Conservation (phyloP, 805 yeast species). For the Candida glaebosa region DNA sequence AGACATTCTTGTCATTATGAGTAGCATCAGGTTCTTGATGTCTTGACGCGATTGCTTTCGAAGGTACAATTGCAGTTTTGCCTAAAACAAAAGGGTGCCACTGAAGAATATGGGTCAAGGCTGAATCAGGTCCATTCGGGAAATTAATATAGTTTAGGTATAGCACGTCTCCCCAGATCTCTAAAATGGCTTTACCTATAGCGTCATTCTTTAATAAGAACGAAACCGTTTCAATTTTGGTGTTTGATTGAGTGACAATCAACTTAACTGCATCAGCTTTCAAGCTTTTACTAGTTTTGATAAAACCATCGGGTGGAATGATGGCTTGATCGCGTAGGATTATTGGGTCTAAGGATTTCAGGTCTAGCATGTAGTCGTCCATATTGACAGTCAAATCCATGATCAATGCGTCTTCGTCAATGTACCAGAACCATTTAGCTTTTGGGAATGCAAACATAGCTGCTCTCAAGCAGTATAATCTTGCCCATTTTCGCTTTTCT, state of each 20-base stretch:
- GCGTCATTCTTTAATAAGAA: constrained; percentile 68
- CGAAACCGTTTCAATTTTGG: constrained; percentile 63
- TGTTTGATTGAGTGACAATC: constrained; percentile 66
- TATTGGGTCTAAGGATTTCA: constrained; percentile 58
- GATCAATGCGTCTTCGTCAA: constrained; percentile 75
- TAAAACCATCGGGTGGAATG: constrained; percentile 62
- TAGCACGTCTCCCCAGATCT: constrained; percentile 73
- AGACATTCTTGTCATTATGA: constrained; percentile 40
- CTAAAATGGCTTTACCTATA: constrained; percentile 66
- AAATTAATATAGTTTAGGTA: constrained; percentile 65
- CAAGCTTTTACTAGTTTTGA: constrained; percentile 63
- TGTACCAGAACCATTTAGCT: constrained; percentile 87
- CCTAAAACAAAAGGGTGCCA: constrained; percentile 89
- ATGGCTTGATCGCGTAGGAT: constrained; percentile 71
- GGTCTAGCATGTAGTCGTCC: constrained; percentile 54
- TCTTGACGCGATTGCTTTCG: constrained; percentile 33
- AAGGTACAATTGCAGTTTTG: constrained; percentile 68
- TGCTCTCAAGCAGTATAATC: constrained; percentile 63
- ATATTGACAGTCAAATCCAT: constrained; percentile 68
- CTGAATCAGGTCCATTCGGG: constrained; percentile 57
- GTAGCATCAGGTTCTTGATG: constrained; percentile 23
- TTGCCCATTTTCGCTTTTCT: constrained; percentile 58
- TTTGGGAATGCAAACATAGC: constrained; percentile 94
- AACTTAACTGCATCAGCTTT: constrained; percentile 54
- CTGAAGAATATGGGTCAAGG: constrained; percentile 81